Evolutionary conservation across 139 green algal genomes (phyloP), one percentile per base, ranked within the genome.

Genomic region (Micractinium conductrix): DNA sequence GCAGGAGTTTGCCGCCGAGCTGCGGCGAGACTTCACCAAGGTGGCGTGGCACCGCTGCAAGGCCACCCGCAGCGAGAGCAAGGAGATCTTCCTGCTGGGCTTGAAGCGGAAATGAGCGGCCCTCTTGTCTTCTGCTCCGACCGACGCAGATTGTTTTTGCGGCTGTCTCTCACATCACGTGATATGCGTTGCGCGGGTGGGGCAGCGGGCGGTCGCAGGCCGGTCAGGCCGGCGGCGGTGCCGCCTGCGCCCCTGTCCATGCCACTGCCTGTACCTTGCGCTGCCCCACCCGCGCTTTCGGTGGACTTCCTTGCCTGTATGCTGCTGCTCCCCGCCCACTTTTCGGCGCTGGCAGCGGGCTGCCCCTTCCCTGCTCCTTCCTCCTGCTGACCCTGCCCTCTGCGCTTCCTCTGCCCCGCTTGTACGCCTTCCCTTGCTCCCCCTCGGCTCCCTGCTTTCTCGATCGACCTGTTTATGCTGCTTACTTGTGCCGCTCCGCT

Each of bases 11-110:
- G 89, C 91, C 2, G 63, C 88, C 30, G 87, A 93, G 55, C 89
- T 97, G 80, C 86, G 91, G 74, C 85, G 78, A 0, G 92, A 95
- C 78, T 97, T 97, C 74, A 88, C 58, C 22, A 94, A 95, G 79
- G 93, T 96, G 69, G 50, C 75, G 1, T 90, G 83, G 84, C 80
- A 84, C 17, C 83, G 83, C 24, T 87, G 87, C 30, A 82, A 90
- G 60, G 90, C 90, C 12, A 92, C 90, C 2, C 80, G 90, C 24
- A 85, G 60, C n/a, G 90, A 93, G 78, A 91, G 85, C n/a, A 91
- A 90, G 60, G 70, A 78, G 17, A 33, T 79, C 30, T 79, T 79
- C 45, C 45, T 79, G 73, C 73, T 79, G 73, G 78, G 78, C 60
- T 28, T 83, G 42, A 83, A 74, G 60, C 58, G 78, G 30, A 83